These are phyloP conservation scores for Dryas drummondii DNA, from an alignment of 306 rosid genomes.

Conservation along the genomic window DNA sequence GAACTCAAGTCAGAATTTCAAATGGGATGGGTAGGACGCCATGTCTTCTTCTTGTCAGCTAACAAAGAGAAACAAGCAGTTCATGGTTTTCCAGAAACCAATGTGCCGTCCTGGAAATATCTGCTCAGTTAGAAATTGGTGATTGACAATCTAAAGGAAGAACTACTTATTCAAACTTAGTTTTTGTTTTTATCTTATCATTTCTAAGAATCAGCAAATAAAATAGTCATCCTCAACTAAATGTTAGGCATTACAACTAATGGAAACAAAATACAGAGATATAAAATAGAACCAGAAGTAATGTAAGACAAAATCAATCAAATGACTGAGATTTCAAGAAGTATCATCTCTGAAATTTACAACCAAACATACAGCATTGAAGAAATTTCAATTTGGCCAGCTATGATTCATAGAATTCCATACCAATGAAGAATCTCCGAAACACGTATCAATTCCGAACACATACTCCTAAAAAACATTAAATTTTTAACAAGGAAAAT, in stretches of 20 bases:
- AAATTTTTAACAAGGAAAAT: not conserved
- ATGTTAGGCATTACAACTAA: not conserved
- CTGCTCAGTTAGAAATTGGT: slow-evolving; percentile 19
- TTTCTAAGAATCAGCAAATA: slow-evolving; percentile 4
- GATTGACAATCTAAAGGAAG: slow-evolving; percentile 4
- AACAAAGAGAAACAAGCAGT: slow-evolving; percentile 5
- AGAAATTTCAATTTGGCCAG: not conserved
- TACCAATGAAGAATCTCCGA: not conserved
- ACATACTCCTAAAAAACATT: not conserved
- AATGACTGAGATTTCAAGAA: slow-evolving; percentile 7
- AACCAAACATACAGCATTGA: not conserved
- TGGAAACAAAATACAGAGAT: slow-evolving; percentile 3
- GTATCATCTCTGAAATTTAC: not conserved
- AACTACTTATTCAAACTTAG: not conserved
- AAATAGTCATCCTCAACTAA: not conserved
- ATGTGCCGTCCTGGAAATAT: slow-evolving; percentile 32
- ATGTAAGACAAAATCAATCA: slow-evolving; percentile 2
- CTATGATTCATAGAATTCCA: not conserved
- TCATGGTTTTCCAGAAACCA: slow-evolving; percentile 15
- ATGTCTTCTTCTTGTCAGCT: not conserved
- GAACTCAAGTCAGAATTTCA: slow-evolving; percentile 10
- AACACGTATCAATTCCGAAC: not conserved
- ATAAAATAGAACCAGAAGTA: not conserved
- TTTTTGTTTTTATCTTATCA: not conserved
- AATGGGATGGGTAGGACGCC: not conserved